A percentile compares a stretch with the other conserved stretches of the same genome.
These are phyloP conservation scores for Elaeis guineensis DNA, from an alignment of 176 grass and related monocot genomes.

Conservation along the genomic window DNA sequence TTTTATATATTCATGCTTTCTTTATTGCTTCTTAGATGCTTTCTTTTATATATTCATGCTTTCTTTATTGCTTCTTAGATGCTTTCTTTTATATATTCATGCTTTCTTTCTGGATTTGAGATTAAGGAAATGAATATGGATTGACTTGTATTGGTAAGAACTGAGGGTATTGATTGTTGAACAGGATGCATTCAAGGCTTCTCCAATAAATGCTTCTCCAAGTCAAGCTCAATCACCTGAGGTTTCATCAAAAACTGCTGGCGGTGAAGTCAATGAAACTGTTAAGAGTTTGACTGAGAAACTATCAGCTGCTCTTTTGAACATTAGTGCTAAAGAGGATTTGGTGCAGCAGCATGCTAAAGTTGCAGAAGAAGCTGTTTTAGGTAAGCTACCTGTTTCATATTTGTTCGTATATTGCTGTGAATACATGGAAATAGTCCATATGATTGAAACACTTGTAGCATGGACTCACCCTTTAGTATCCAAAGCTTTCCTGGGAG, in stretches of 20 bases:
- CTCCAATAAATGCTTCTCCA: constrained; percentile 21
- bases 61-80: too few relatives aligned
- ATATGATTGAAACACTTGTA: too few relatives aligned
- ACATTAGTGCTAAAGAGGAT: constrained; percentile 75
- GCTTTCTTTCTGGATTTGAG: too few relatives aligned
- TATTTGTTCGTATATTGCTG: too few relatives aligned
- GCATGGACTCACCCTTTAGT: too few relatives aligned
- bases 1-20: too few relatives aligned
- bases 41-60: too few relatives aligned
- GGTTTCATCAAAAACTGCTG: constrained; percentile 33
- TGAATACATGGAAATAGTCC: too few relatives aligned
- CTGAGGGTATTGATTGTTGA: constrained; percentile 23
- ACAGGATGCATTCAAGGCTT: constrained; percentile 53
- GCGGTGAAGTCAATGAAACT: constrained; percentile 35
- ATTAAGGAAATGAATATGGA: too few relatives aligned
- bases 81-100: too few relatives aligned
- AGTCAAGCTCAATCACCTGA: constrained; percentile 46
- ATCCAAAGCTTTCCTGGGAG: too few relatives aligned
- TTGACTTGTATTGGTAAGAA: neutral
- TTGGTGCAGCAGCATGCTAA: constrained; percentile 86
- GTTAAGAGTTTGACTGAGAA: constrained; percentile 67
- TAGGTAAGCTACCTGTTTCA: constrained; percentile 32
- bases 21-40: too few relatives aligned
- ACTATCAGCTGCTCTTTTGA: constrained; percentile 54
- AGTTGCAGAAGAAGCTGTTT: constrained; percentile 93